Conservation (phyloP, 768 basidiomycete genomes). For the Boletus sp. region DNA sequence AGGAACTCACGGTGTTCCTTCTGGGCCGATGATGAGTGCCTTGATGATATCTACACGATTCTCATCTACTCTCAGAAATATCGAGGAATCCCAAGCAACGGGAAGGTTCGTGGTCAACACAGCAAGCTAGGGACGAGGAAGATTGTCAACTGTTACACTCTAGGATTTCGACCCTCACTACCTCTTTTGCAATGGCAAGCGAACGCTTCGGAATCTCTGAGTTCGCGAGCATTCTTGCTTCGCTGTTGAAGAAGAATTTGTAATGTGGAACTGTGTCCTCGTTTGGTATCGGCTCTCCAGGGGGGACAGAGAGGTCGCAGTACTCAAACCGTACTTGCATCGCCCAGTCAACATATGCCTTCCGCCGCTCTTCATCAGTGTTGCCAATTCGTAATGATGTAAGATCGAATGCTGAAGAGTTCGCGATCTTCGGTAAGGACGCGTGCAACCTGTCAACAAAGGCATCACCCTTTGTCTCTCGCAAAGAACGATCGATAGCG, state of each 20-base stretch:
- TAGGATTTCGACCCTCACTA: constrained; percentile 25
- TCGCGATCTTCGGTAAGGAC: constrained; percentile 71
- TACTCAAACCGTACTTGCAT: constrained; percentile 83
- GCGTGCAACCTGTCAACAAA: constrained; percentile 80
- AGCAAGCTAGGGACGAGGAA: constrained; percentile 60
- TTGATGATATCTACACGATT: constrained; percentile 90
- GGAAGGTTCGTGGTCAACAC: constrained; percentile 92
- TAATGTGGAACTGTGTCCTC: constrained; percentile 66
- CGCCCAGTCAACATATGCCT: constrained; percentile 84
- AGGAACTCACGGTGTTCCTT: constrained; percentile 81
- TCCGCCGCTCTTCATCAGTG: constrained; percentile 65
- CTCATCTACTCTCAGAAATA: constrained; percentile 92
- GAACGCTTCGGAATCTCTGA: constrained; percentile 90
- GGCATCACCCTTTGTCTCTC: constrained; percentile 84
- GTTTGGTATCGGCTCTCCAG: constrained; percentile 30
- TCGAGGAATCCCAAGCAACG: constrained; percentile 92
- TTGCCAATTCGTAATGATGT: constrained; percentile 39
- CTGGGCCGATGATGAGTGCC: constrained; percentile 87
- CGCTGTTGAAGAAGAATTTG: constrained; percentile 80
- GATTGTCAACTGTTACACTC: constrained; percentile 6
- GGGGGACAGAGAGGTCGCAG: constrained; percentile 71
- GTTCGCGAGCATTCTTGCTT: constrained; percentile 79
- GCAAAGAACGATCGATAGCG: constrained; percentile 84
- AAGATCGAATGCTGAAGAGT: constrained; percentile 47
- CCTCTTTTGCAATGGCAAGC: constrained; percentile 94